phyloP scores from a whole-genome alignment of 1,139 yeast species.

The Candida tropicalis region DNA sequence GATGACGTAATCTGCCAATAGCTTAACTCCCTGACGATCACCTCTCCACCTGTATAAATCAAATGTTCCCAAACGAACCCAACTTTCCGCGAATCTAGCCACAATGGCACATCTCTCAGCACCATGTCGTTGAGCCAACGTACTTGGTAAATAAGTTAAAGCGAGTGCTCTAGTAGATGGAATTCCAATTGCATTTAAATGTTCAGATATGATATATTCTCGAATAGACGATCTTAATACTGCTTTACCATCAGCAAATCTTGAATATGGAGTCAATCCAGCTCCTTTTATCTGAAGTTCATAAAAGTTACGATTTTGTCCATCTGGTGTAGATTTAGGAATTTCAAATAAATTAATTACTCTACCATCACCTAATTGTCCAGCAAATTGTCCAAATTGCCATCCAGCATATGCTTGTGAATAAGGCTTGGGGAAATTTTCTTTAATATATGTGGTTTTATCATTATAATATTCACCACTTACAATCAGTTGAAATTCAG shows the following conservation, averaged over 20 bases:
- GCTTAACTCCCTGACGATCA: slow-evolving; percentile 62
- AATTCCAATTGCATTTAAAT: slow-evolving; percentile 76
- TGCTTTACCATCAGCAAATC: slow-evolving; percentile 98
- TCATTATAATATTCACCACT: slow-evolving; percentile 57
- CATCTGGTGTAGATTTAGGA: slow-evolving; percentile 33
- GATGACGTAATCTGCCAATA: slow-evolving; percentile 73
- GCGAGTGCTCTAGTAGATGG: slow-evolving; percentile 87
- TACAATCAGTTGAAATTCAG: slow-evolving; percentile 56
- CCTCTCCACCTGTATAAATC: slow-evolving; percentile 79
- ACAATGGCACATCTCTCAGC: slow-evolving; percentile 87
- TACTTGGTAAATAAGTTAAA: slow-evolving; percentile 69
- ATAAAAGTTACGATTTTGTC: slow-evolving; percentile 35
- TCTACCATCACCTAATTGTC: slow-evolving; percentile 95
- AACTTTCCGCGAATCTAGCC: slow-evolving; percentile 78
- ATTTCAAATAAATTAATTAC: slow-evolving; percentile 81
- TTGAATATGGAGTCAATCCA: slow-evolving; percentile 86
- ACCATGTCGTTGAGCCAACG: slow-evolving; percentile 70
- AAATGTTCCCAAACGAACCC: slow-evolving; percentile 91
- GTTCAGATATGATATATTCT: slow-evolving; percentile 85
- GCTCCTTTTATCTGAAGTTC: slow-evolving; percentile 90
- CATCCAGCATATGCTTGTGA: slow-evolving; percentile 94
- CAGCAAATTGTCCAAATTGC: slow-evolving; percentile 96
- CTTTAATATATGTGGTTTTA: slow-evolving; percentile 29
- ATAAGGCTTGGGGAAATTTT: slow-evolving; percentile 68
- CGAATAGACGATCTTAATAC: slow-evolving; percentile 84